Conservation (phyloP, 495 filamentous ascomycete genomes). For the Trichodelitschia bisporula region DNA sequence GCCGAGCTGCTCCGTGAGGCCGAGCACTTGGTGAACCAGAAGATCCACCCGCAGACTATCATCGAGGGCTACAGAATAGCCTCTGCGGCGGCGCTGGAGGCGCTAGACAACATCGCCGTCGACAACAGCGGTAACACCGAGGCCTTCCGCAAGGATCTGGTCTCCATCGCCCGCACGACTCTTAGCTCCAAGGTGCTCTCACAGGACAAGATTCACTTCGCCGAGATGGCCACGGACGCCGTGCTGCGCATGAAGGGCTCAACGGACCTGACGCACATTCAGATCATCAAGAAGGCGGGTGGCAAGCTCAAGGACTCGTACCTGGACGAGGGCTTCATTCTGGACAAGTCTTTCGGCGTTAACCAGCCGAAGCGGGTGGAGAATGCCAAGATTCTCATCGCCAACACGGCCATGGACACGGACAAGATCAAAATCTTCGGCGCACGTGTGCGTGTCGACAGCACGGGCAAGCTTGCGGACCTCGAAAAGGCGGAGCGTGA, state of each 20-base stretch:
- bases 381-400: slow-evolving; percentile 92
- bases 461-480: slow-evolving; percentile 86
- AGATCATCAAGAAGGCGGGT: slow-evolving; percentile 98
- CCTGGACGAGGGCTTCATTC: slow-evolving; percentile 90
- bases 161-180: slow-evolving; percentile 84
- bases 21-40: slow-evolving; percentile 86
- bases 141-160: slow-evolving; percentile 71
- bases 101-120: slow-evolving; percentile 60
- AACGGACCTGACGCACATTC: slow-evolving; percentile 88
- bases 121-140: slow-evolving; percentile 65
- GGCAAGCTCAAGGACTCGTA: slow-evolving; percentile 95
- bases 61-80: slow-evolving; percentile 98
- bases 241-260: slow-evolving; percentile 77
- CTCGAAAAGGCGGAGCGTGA: slow-evolving; percentile 93
- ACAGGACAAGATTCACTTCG: slow-evolving; percentile 83
- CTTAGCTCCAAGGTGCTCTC: slow-evolving; percentile 91
- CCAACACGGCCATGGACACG: slow-evolving; percentile 97
- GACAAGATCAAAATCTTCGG: slow-evolving; percentile 99
- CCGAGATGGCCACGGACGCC: slow-evolving; percentile 76
- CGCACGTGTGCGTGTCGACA: slow-evolving; percentile 80
- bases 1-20: slow-evolving; percentile 90
- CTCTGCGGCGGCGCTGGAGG: slow-evolving; percentile 59
- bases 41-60: slow-evolving; percentile 98
- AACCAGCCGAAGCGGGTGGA: slow-evolving; percentile 95
- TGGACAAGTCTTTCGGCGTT: slow-evolving; percentile 95